Evolutionary conservation across 257 asterid genomes (phyloP).

Genomic region (Gentiana dahurica): DNA sequence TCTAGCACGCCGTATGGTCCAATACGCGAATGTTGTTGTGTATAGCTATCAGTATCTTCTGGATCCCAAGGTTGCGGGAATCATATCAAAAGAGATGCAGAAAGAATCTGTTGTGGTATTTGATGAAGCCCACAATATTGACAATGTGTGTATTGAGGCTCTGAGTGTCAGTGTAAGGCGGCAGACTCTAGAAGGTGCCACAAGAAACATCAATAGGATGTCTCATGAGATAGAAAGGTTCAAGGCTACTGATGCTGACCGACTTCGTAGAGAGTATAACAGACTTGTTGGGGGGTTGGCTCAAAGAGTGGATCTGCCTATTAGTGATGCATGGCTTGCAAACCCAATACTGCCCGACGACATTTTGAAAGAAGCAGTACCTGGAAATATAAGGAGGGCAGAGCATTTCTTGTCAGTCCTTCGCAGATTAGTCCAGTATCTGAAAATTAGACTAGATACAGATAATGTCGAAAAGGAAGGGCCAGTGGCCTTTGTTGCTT

Average conservation of each 20-base stretch:
- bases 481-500: constrained; percentile 87
- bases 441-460: constrained; percentile 61
- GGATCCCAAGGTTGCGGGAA: constrained; percentile 97
- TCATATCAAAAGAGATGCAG: constrained; percentile 98
- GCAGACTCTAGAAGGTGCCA: constrained; percentile 97
- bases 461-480: constrained; percentile 97
- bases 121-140: constrained; percentile 98
- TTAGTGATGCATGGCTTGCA: constrained; percentile 65
- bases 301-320: constrained; percentile 74
- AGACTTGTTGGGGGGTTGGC: constrained; percentile 97
- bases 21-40: constrained; percentile 88
- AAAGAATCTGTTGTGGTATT: constrained; percentile 92
- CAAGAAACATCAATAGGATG: constrained; percentile 83
- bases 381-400: constrained; percentile 95
- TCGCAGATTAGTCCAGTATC: constrained; percentile 80
- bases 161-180: constrained; percentile 88
- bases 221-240: constrained; percentile 91
- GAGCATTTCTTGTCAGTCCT: constrained; percentile 90
- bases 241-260: constrained; percentile 99
- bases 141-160: constrained; percentile 96
- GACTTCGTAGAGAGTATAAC: constrained; percentile 90
- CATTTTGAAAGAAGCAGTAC: constrained; percentile 92
- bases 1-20: constrained; percentile 91
- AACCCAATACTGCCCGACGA: constrained; percentile 91
- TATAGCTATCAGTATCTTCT: constrained; percentile 95